phyloP scores from a whole-genome alignment of 768 basidiomycete species.

The Mycena albidolilacea region DNA sequence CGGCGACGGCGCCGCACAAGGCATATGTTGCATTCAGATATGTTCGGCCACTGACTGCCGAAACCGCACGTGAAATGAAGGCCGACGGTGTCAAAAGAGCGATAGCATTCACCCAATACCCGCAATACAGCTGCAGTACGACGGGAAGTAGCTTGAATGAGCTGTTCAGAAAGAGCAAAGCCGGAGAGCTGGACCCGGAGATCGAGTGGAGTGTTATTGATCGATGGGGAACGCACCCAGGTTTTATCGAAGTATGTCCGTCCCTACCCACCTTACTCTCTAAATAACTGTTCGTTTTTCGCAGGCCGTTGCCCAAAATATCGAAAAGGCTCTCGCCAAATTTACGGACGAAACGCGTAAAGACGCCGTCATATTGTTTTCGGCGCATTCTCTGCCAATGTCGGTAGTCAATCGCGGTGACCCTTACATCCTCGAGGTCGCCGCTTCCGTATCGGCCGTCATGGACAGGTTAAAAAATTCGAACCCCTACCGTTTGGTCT shows the following conservation, averaged over 20 bases:
- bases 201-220: constrained; percentile 98
- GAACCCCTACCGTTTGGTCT: constrained; percentile 94
- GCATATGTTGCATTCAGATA: constrained; percentile 97
- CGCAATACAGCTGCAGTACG: constrained; percentile 98
- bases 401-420: constrained; percentile 99
- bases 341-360: constrained; percentile 81
- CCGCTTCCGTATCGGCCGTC: constrained; percentile 92
- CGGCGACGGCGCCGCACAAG: constrained; percentile 95
- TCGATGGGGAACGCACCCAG: constrained; percentile 96
- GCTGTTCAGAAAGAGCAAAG: constrained; percentile 76
- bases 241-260: constrained; percentile 88
- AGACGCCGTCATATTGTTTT: constrained; percentile 90
- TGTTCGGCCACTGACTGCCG: constrained; percentile 89
- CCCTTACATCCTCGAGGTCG: constrained; percentile 96
- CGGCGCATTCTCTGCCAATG: constrained; percentile 98
- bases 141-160: constrained; percentile 98
- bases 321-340: constrained; percentile 84
- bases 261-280: constrained; percentile 1
- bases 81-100: constrained; percentile 93
- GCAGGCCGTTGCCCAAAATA: constrained; percentile 92
- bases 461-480: constrained; percentile 88
- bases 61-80: constrained; percentile 87
- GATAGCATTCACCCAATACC: constrained; percentile 97
- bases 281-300: constrained; percentile 18
- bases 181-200: constrained; percentile 70